These are phyloP conservation scores for Grigorovia transvaalensis DNA, from an alignment of 805 yeast species.

Conservation along the genomic window DNA sequence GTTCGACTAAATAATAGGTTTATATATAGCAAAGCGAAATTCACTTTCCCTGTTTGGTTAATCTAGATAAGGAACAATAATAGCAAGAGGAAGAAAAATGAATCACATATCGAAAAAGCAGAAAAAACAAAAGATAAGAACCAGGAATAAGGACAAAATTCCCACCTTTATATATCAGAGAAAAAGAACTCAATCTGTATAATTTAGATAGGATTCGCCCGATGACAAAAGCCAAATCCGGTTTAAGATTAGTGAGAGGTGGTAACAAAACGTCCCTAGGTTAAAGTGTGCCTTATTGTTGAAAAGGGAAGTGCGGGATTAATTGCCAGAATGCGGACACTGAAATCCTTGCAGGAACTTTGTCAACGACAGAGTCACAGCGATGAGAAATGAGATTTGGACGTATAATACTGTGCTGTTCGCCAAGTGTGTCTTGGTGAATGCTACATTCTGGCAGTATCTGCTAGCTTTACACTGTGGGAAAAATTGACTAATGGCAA, in stretches of 20 bases:
- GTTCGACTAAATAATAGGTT: too few relatives aligned
- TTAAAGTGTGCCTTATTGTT: too few relatives aligned
- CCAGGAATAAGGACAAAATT: not conserved
- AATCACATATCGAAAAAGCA: not conserved
- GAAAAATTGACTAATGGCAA: not conserved
- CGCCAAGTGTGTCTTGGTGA: too few relatives aligned
- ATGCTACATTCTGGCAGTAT: not conserved
- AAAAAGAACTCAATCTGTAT: too few relatives aligned
- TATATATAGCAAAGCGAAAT: too few relatives aligned
- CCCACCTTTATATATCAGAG: not conserved
- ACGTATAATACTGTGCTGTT: not conserved
- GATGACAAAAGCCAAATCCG: not conserved
- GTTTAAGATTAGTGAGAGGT: not conserved
- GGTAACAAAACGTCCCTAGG: too few relatives aligned
- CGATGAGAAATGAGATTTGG: not conserved
- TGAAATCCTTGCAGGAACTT: not conserved
- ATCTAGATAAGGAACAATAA: too few relatives aligned
- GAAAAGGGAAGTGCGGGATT: not conserved
- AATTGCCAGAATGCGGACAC: not conserved
- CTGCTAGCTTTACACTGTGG: not conserved
- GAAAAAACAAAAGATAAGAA: too few relatives aligned
- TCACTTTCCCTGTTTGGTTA: too few relatives aligned
- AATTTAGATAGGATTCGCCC: not conserved
- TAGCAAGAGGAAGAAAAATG: not conserved
- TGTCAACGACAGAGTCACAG: not conserved